phyloP scores from a whole-genome alignment of 495 filamentous ascomycete species.

The Viridothelium virens region DNA sequence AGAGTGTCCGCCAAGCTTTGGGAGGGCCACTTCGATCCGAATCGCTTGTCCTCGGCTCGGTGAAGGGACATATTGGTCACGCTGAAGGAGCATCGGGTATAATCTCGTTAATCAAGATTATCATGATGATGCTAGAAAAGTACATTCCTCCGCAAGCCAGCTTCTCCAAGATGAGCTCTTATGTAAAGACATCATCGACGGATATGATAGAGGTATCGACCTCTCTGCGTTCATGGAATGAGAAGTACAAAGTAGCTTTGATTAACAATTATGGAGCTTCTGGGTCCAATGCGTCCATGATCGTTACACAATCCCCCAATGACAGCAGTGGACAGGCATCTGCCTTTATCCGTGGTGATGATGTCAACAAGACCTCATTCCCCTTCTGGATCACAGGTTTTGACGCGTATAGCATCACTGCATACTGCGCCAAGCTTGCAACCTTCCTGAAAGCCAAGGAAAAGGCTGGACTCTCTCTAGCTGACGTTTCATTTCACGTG shows the following conservation, averaged over 20 bases:
- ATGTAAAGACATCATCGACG: background rate
- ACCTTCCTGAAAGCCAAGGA: background rate
- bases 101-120: background rate
- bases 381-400: background rate
- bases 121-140: slow-evolving; percentile 10
- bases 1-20: background rate
- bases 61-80: background rate
- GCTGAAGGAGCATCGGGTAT: background rate
- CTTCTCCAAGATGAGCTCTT: slow-evolving; percentile 27
- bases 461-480: too few species aligned
- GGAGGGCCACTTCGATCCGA: background rate
- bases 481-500: too few species aligned
- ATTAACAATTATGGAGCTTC: slow-evolving; percentile 12
- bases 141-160: slow-evolving; percentile 33
- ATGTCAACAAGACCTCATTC: background rate
- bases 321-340: background rate
- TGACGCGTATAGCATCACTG: background rate
- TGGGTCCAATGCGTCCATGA: slow-evolving; percentile 32
- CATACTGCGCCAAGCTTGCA: background rate
- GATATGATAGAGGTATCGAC: background rate
- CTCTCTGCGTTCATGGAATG: background rate
- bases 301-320: background rate
- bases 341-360: background rate
- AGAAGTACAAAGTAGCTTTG: background rate
- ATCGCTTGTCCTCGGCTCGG: background rate